Evolutionary conservation across 805 yeast genomes (phyloP).

Genomic region (Wickerhamomyces sydowiorum): DNA sequence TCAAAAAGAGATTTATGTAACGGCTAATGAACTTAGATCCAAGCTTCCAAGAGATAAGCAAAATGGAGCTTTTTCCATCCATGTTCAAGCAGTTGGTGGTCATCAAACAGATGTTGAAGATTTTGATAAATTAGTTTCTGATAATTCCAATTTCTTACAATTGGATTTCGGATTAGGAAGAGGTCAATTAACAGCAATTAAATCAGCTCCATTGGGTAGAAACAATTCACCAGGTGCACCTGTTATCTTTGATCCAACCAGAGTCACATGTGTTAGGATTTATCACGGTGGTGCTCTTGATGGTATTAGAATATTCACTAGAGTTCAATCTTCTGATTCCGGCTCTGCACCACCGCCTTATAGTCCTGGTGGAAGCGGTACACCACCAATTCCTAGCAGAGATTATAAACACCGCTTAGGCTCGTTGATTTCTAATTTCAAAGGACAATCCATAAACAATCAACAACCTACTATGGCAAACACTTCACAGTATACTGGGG

Average conservation of each 20-base stretch:
- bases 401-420: constrained; percentile 31
- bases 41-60: constrained; percentile 27
- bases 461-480: neutral
- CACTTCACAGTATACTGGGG: neutral
- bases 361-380: no score
- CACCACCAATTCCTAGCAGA: constrained; percentile 44
- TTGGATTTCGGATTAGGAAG: constrained; percentile 37
- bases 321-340: constrained; percentile 12
- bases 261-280: constrained; percentile 50
- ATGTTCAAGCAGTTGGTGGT: constrained; percentile 55
- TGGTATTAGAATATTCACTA: constrained; percentile 58
- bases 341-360: constrained; percentile 32
- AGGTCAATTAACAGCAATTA: constrained; percentile 34
- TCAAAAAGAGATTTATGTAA: constrained; percentile 43
- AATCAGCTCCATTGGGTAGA: constrained; percentile 29
- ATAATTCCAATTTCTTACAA: constrained; percentile 9
- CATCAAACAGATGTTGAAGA: constrained; percentile 49
- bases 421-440: constrained; percentile 18
- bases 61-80: constrained; percentile 36
- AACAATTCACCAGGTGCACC: constrained; percentile 21
- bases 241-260: constrained; percentile 30
- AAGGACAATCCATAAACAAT: constrained; percentile 7
- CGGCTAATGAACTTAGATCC: constrained; percentile 38
- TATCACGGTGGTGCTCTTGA: constrained; percentile 77
- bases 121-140: constrained; percentile 26